These are phyloP conservation scores for Leishmania aethiopica DNA, from an alignment of 208 protist genomes.

Conservation along the genomic window DNA sequence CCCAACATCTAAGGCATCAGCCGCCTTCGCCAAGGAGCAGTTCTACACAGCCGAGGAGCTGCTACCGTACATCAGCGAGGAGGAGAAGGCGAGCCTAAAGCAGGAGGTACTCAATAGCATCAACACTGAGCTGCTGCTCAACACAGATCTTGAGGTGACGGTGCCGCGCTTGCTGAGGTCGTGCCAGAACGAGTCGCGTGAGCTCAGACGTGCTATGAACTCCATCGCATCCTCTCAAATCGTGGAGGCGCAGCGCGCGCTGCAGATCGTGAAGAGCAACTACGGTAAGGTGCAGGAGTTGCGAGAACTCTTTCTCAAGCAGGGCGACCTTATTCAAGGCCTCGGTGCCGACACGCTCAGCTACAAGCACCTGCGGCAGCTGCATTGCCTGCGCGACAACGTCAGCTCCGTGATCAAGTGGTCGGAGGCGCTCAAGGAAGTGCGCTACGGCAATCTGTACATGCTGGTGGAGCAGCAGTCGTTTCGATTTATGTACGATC, in stretches of 20 bases:
- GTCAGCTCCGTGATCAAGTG: conserved; percentile 82
- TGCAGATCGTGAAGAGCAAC: conserved; percentile 71
- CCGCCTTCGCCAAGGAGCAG: conserved; percentile 15
- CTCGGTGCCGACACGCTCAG: conserved; percentile 67
- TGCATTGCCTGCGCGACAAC: conserved; percentile 84
- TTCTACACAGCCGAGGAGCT: conserved; percentile 75
- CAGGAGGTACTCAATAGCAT: conserved; percentile 74
- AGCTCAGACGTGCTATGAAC: conserved; percentile 80
- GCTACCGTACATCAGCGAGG: conserved; percentile 67
- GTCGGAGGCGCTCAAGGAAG: conserved; percentile 79
- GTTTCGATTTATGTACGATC: conserved; percentile 69
- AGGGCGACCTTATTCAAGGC: conserved; percentile 74
- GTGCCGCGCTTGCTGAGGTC: conserved; percentile 79
- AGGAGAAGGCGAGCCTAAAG: conserved; percentile 50
- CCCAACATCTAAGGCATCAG: not conserved
- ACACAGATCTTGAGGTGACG: conserved; percentile 72
- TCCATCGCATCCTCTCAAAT: conserved; percentile 84
- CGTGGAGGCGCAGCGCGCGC: conserved; percentile 71
- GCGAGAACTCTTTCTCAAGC: conserved; percentile 66
- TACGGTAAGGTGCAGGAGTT: conserved; percentile 70
- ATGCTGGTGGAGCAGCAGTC: conserved; percentile 56
- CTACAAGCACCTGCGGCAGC: conserved; percentile 73
- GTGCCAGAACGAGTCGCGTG: conserved; percentile 70
- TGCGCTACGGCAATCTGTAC: conserved; percentile 79
- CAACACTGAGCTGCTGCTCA: conserved; percentile 78